Evolutionary conservation across 306 rosid species (phyloP).

Genomic region (Vigna mungo): DNA sequence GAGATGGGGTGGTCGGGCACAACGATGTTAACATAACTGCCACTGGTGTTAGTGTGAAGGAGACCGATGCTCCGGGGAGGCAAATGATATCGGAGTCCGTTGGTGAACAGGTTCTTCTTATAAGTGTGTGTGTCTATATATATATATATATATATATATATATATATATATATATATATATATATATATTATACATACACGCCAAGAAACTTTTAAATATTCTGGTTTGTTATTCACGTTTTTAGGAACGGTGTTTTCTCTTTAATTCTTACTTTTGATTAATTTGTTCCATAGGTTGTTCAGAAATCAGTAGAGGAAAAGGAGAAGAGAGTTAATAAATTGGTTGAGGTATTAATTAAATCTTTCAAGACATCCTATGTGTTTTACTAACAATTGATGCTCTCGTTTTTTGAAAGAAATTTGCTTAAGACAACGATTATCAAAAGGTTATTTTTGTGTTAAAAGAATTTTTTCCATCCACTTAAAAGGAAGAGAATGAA

Average conservation of each 20-base stretch:
- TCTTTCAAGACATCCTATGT: constrained; percentile 16
- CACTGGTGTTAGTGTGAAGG: background rate
- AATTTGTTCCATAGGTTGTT: constrained; percentile 51
- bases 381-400: too few species aligned
- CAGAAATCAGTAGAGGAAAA: constrained; percentile 46
- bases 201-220: background rate
- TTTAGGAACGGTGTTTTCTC: background rate
- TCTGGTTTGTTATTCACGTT: background rate
- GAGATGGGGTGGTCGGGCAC: constrained; percentile 47
- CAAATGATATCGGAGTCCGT: constrained; percentile 44
- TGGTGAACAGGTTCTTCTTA: constrained; percentile 56
- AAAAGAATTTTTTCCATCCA: too few species aligned
- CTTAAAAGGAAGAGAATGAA: background rate
- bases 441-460: too few species aligned
- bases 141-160: too few species aligned
- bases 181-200: background rate
- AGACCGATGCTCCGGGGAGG: constrained; percentile 45
- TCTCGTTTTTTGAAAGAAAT: too few species aligned
- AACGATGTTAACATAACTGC: background rate
- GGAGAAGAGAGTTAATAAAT: constrained; percentile 42
- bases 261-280: constrained; percentile 26
- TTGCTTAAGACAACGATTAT: too few species aligned
- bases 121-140: too few species aligned
- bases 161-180: too few species aligned
- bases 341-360: constrained; percentile 43